Percentiles rank a stretch among this genome's conserved stretches.
These are phyloP conservation scores for Daldinia caldariorum DNA, from an alignment of 495 filamentous ascomycete genomes.

Conservation along the genomic window DNA sequence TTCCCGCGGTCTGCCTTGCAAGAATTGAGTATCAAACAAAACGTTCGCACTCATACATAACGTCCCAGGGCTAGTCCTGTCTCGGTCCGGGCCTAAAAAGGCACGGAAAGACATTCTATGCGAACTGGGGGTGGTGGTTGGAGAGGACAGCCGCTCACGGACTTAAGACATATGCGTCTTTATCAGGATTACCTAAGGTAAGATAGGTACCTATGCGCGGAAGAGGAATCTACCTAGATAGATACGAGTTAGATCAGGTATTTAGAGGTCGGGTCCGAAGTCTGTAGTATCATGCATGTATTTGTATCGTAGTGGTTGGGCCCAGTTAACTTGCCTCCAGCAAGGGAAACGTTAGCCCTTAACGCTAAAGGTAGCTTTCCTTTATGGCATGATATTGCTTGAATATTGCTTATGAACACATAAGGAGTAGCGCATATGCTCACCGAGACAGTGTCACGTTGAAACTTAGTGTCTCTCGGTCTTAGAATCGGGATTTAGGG, in stretches of 20 bases:
- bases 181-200: conserved; percentile 8
- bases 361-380: not conserved
- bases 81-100: conserved; percentile 22
- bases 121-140: conserved; percentile 3
- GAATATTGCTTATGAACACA: not conserved
- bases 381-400: not conserved
- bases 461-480: conserved; percentile 35
- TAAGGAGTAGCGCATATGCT: conserved; percentile 16
- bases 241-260: not conserved
- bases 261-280: not conserved
- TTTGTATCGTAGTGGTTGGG: not conserved
- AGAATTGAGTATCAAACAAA: not conserved
- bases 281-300: not conserved
- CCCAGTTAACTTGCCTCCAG: no score
- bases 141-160: conserved; percentile 8
- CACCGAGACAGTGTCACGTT: conserved; percentile 40
- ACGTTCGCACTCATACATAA: not conserved
- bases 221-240: not conserved
- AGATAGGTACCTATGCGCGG: no score
- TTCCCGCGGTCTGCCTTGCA: not conserved
- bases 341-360: no score
- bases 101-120: conserved; percentile 25
- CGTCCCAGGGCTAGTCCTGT: conserved; percentile 21
- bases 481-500: conserved; percentile 39
- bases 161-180: not conserved